These are phyloP conservation scores for Coemansia sp. DNA, from an alignment of 192 early-diverging fungal species.

Conservation along the genomic window DNA sequence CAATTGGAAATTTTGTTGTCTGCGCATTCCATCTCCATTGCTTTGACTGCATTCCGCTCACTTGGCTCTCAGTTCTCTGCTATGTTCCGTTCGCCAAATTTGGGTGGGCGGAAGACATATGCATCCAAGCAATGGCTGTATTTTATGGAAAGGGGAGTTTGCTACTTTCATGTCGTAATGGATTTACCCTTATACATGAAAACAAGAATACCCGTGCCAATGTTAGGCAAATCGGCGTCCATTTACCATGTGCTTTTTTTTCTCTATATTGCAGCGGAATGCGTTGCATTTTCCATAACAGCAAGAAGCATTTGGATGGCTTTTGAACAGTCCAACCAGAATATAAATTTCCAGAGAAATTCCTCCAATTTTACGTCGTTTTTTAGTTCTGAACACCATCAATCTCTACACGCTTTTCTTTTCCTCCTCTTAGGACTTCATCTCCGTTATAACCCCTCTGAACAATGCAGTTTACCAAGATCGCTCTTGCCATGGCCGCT, in stretches of 20 bases:
- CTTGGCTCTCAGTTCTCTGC: background rate
- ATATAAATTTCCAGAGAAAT: constrained; percentile 4
- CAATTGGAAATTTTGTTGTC: too few species aligned
- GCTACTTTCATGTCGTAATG: background rate
- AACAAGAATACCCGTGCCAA: constrained; percentile 6
- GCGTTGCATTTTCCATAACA: too few species aligned
- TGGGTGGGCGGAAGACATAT: too few species aligned
- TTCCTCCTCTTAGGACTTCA: background rate
- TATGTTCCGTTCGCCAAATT: too few species aligned
- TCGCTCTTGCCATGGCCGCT: constrained; percentile 50
- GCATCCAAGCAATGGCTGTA: background rate
- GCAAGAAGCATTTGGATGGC: too few species aligned
- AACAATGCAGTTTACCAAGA: constrained; percentile 56
- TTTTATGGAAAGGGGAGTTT: background rate
- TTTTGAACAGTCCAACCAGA: too few species aligned
- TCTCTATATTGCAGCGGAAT: too few species aligned
- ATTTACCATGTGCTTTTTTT: too few species aligned
- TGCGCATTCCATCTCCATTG: too few species aligned
- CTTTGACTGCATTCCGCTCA: too few species aligned
- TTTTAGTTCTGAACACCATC: background rate
- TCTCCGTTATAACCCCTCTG: constrained; percentile 2
- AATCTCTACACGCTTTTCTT: too few species aligned
- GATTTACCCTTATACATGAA: background rate
- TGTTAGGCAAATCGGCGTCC: too few species aligned
- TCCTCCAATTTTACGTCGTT: background rate